phyloP scores from a whole-genome alignment of 768 basidiomycete genomes.

The Serendipita indica region DNA sequence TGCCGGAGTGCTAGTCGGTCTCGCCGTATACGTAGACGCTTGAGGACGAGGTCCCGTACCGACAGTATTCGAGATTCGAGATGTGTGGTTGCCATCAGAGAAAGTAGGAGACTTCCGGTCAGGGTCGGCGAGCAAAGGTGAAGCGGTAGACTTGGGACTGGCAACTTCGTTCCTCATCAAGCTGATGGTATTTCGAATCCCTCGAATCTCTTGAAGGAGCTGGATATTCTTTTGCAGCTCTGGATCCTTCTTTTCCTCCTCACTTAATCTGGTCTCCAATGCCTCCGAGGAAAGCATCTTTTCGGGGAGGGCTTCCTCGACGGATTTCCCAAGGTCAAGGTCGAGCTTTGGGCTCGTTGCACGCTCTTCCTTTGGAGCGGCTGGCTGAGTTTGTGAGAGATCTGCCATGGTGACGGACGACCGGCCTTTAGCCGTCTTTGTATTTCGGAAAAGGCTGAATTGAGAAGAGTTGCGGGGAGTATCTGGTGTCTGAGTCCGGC shows the following conservation, averaged over 20 bases:
- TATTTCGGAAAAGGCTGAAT: constrained; percentile 31
- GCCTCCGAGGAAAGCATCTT: constrained; percentile 41
- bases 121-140: not conserved
- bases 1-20: constrained; percentile 61
- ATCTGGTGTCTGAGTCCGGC: constrained; percentile 22
- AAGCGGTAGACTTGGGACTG: not conserved
- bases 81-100: not conserved
- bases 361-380: constrained; percentile 33
- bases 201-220: constrained; percentile 62
- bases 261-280: constrained; percentile 23
- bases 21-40: constrained; percentile 13
- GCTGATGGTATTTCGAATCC: constrained; percentile 66
- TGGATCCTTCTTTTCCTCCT: constrained; percentile 33
- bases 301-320: constrained; percentile 59
- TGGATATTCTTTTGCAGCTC: constrained; percentile 55
- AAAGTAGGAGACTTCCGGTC: not conserved
- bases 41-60: constrained; percentile 1
- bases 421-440: constrained; percentile 28
- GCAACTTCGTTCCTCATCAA: constrained; percentile 16
- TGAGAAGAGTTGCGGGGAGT: constrained; percentile 21
- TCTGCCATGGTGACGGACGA: constrained; percentile 42
- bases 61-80: constrained; percentile 26
- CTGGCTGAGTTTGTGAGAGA: constrained; percentile 45
- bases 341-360: constrained; percentile 28
- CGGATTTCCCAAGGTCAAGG: constrained; percentile 59